phyloP scores from a whole-genome alignment of 305 asterid genomes.

The Nicotiana rustica region DNA sequence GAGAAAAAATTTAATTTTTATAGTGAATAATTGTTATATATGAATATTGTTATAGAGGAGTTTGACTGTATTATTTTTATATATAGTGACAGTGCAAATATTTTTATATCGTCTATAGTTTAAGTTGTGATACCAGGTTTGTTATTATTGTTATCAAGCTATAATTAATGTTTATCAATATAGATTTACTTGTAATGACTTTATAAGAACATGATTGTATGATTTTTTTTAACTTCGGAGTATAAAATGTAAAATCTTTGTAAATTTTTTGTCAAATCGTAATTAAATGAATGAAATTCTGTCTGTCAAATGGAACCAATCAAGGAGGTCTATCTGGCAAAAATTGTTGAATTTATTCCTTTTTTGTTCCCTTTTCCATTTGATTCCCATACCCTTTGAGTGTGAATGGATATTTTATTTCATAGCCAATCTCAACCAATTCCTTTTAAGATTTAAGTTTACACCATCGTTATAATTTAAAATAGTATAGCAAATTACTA shows the following conservation, averaged over 20 bases:
- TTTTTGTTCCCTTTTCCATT: not conserved
- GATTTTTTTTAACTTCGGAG: not conserved
- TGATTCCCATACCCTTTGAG: not conserved
- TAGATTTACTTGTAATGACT: not conserved
- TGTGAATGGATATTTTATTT: conserved; percentile 2
- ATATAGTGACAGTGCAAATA: not conserved
- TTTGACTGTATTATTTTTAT: not conserved
- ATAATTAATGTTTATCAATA: not conserved
- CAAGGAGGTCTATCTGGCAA: conserved; percentile 31
- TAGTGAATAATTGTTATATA: too few species aligned
- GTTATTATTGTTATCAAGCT: not conserved
- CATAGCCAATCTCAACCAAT: not conserved
- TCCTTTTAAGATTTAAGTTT: not conserved
- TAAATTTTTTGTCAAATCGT: not conserved
- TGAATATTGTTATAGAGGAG: too few species aligned
- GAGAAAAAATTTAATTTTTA: too few species aligned
- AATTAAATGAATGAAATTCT: not conserved
- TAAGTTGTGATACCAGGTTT: too few species aligned
- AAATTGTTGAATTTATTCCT: not conserved
- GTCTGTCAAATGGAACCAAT: conserved; percentile 31
- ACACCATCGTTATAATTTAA: not conserved
- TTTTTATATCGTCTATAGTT: too few species aligned
- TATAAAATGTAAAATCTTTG: not conserved
- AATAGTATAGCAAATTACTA: not conserved
- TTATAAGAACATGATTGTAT: not conserved